Evolutionary conservation across 371 early-diverging fungal genomes (phyloP).

Genomic region (Apophysomyces trapeziformis): DNA sequence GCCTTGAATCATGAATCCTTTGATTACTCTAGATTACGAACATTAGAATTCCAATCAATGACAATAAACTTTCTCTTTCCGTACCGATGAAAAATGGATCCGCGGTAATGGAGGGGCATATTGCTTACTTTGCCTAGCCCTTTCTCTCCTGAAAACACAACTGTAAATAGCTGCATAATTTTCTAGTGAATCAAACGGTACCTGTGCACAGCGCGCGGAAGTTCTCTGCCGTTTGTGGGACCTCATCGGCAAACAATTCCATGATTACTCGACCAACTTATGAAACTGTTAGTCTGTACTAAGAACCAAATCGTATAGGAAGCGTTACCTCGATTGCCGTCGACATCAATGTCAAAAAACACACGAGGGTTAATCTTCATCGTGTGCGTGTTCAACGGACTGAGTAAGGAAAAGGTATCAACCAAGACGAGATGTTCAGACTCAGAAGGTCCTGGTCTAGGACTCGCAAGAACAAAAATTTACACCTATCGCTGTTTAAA

Average conservation of each 20-base stretch:
- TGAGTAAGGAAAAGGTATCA: no score
- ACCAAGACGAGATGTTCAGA: no score
- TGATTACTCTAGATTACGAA: constrained; percentile 62
- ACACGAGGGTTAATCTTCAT: constrained; percentile 68
- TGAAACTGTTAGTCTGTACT: not conserved
- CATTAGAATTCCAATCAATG: not conserved
- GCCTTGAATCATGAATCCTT: constrained; percentile 82
- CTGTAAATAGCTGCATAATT: no score
- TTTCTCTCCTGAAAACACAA: constrained; percentile 56
- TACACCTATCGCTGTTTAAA: no score
- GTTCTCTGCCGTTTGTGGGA: constrained; percentile 98
- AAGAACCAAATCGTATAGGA: not conserved
- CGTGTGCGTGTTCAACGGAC: not conserved
- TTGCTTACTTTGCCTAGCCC: constrained; percentile 74
- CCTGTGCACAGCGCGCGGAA: constrained; percentile 88
- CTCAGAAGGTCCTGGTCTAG: no score
- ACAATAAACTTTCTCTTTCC: not conserved
- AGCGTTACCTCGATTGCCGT: constrained; percentile 53
- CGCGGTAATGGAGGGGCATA: constrained; percentile 67
- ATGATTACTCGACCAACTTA: constrained; percentile 87
- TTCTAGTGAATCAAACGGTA: constrained; percentile 11
- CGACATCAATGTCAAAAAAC: constrained; percentile 72
- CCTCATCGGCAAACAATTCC: constrained; percentile 92
- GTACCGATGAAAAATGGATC: constrained; percentile 68
- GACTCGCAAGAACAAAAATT: no score